These are phyloP conservation scores for Lyophyllum atratum DNA, from an alignment of 768 basidiomycete species.

Conservation along the genomic window DNA sequence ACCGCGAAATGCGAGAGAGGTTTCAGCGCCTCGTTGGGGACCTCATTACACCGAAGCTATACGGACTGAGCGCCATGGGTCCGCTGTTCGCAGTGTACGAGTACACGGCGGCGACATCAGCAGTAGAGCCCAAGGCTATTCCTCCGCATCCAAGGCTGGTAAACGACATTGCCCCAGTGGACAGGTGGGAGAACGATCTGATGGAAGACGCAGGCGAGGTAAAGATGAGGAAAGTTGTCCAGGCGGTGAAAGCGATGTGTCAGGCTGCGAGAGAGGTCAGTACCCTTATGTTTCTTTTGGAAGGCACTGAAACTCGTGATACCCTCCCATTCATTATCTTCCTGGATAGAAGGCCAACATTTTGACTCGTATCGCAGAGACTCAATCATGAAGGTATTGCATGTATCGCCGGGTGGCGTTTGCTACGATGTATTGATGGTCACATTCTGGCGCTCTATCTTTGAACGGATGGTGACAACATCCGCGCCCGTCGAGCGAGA, in stretches of 20 bases:
- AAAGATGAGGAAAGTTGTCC: slow-evolving; percentile 16
- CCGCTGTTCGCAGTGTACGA: slow-evolving; percentile 24
- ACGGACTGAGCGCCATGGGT: slow-evolving; percentile 28
- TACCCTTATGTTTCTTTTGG: not conserved
- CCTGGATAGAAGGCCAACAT: too few species aligned
- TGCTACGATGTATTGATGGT: too few species aligned
- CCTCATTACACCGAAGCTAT: slow-evolving; percentile 18
- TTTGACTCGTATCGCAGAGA: too few species aligned
- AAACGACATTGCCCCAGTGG: slow-evolving; percentile 27
- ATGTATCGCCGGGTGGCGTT: too few species aligned
- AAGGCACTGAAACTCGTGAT: too few species aligned
- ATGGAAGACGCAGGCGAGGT: slow-evolving; percentile 17
- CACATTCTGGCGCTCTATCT: too few species aligned
- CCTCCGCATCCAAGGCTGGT: slow-evolving; percentile 16
- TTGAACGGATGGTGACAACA: too few species aligned
- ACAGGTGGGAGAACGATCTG: slow-evolving; percentile 26
- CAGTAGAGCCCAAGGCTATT: slow-evolving; percentile 17
- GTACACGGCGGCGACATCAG: slow-evolving; percentile 14
- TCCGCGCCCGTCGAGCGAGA: too few species aligned
- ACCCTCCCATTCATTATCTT: too few species aligned
- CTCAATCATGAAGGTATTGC: too few species aligned
- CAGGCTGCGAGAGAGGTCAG: not conserved
- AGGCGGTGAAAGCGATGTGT: slow-evolving; percentile 12
- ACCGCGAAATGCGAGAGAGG: slow-evolving; percentile 26
- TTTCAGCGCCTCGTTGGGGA: slow-evolving; percentile 18